Conservation (phyloP, 2,329 filamentous ascomycete genomes). For the Neurospora sp. region DNA sequence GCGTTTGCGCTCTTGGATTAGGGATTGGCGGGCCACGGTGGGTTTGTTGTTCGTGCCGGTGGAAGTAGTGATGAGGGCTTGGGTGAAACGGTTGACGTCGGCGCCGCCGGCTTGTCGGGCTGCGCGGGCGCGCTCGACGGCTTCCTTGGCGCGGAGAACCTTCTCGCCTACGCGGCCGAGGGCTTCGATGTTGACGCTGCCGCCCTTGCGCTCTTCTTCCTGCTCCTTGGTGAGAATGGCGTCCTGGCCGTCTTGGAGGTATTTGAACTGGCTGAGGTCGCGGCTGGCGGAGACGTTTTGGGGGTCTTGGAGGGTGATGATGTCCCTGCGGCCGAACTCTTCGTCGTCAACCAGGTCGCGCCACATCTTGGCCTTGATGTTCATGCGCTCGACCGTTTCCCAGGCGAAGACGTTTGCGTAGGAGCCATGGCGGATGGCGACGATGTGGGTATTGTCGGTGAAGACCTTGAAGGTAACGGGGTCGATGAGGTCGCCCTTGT, state of each 20-base stretch:
- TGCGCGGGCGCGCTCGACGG: constrained; percentile 79
- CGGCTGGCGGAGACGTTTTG: constrained; percentile 69
- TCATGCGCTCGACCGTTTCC: constrained; percentile 91
- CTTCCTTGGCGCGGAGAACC: constrained; percentile 83
- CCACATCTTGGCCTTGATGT: constrained; percentile 97
- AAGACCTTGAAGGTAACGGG: constrained; percentile 97
- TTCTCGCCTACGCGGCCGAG: constrained; percentile 72
- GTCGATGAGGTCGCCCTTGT: constrained; percentile 75
- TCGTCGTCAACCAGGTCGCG: constrained; percentile 78
- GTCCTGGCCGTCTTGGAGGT: constrained; percentile 70
- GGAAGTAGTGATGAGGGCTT: constrained; percentile 23
- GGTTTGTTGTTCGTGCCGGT: not conserved
- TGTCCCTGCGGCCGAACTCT: constrained; percentile 80
- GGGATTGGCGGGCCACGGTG: constrained; percentile 25
- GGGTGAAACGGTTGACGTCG: constrained; percentile 45
- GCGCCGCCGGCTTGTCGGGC: constrained; percentile 55
- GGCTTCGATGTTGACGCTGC: constrained; percentile 68
- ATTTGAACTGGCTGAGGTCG: constrained; percentile 82
- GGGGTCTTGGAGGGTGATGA: constrained; percentile 93
- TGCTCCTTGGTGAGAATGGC: constrained; percentile 60
- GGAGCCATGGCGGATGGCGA: constrained; percentile 67
- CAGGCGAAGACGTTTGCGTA: constrained; percentile 95
- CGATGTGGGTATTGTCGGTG: constrained; percentile 95
- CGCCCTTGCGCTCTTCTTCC: constrained; percentile 51
- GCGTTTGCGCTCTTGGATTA: constrained; percentile 47